Evolutionary conservation across 768 basidiomycete genomes (phyloP).

Genomic region (Solioccasus polychromus): DNA sequence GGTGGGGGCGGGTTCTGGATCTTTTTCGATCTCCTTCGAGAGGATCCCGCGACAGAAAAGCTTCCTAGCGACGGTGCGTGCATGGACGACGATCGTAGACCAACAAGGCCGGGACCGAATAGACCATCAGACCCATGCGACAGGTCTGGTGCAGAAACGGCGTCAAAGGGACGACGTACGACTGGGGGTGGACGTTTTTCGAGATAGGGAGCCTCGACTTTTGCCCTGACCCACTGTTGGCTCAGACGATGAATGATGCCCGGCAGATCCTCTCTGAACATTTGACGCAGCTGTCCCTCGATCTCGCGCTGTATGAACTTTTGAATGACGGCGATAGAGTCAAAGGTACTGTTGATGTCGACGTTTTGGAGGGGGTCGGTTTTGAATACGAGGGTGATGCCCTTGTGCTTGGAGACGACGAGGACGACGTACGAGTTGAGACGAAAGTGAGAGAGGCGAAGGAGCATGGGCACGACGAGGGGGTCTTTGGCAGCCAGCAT

Average conservation of each 20-base stretch:
- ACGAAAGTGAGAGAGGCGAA: constrained; percentile 92
- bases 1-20: constrained; percentile 22
- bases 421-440: constrained; percentile 96
- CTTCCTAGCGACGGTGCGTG: constrained; percentile 26
- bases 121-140: constrained; percentile 20
- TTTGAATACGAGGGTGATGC: constrained; percentile 99
- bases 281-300: constrained; percentile 93
- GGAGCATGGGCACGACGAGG: constrained; percentile 95
- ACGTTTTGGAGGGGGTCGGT: constrained; percentile 98
- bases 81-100: constrained; percentile 24
- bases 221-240: constrained; percentile 94
- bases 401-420: constrained; percentile 95
- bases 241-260: constrained; percentile 94
- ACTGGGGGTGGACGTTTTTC: constrained; percentile 46
- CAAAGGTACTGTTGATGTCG: constrained; percentile 96
- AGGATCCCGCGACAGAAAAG: constrained; percentile 35
- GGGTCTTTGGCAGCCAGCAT: constrained; percentile 95
- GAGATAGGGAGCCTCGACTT: constrained; percentile 89
- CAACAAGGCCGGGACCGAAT: constrained; percentile 11
- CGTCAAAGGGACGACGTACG: constrained; percentile 34
- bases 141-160: constrained; percentile 43
- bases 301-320: constrained; percentile 98
- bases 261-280: constrained; percentile 97
- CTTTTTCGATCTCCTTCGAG: constrained; percentile 25
- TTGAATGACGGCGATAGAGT: constrained; percentile 96